Evolutionary conservation across 768 basidiomycete species (phyloP), one percentile per base, ranked within the genome.

Genomic region (Cystobasidium onofrii): DNA sequence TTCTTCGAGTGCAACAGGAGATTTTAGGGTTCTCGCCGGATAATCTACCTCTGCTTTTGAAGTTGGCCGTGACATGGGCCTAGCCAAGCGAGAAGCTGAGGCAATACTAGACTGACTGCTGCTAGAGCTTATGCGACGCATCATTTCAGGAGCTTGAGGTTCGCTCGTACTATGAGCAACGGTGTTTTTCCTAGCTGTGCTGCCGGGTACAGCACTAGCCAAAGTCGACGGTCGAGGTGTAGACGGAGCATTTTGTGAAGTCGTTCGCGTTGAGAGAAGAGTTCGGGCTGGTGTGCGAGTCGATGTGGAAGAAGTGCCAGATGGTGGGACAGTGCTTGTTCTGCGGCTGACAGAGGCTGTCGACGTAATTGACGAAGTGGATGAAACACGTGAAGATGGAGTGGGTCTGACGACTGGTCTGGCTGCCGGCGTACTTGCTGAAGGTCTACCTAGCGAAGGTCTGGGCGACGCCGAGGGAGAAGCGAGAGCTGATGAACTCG

Each of bases 371-470:
- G 63, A 64, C 31, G 63, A 64, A 50, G 44, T 67, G 9, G 69
- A 71, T 6, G 69, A 71, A 7, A 60, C 20, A 9, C 69, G 31
- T 15, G 52, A 34, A 60, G 54, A 27, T 60, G 69, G 36, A 25
- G 63, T 31, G 29, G 63, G 63, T 39, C 63, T 27, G 17, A 12
- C 33, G 23, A 10, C 33, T 23, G 63, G 15, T 23, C 39, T 36
- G 20, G 17, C 39, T 23, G 63, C 63, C 12, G 63, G 27, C 7
- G 63, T 27, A 29, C 27, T 34, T 25, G 57, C 10, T 34, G 33
- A 27, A 27, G 57, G 33, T 60, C 33, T 60, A 12, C 29, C 25
- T 6, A 29, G 57, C 25, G 63, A 64, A 34, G 63, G 63, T 64
- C 63, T 46, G 27, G 36, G 63, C 3, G 63, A 64, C 25, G 63